phyloP scores from a whole-genome alignment of 345 rosid genomes.

The Raphanus sativus region DNA sequence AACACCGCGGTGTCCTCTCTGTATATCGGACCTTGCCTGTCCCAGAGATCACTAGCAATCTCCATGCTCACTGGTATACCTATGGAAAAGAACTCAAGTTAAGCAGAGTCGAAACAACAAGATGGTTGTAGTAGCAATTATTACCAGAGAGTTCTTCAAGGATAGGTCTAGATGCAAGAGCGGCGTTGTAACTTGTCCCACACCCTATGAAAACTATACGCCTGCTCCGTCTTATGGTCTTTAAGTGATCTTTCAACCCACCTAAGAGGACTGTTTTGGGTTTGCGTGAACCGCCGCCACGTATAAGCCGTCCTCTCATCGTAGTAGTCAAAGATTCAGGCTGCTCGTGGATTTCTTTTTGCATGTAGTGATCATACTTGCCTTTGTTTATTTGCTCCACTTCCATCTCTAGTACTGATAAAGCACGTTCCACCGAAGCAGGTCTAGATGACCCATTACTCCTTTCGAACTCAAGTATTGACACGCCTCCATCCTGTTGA shows the following conservation, averaged over 20 bases:
- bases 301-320: conserved; percentile 94
- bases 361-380: conserved; percentile 88
- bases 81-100: conserved; percentile 22
- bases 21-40: conserved; percentile 91
- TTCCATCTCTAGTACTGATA: conserved; percentile 91
- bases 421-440: conserved; percentile 87
- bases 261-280: conserved; percentile 86
- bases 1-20: conserved; percentile 96
- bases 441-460: conserved; percentile 56
- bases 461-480: conserved; percentile 73
- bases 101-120: not conserved
- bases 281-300: conserved; percentile 74
- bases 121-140: conserved; percentile 31
- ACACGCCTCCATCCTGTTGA: conserved; percentile 80
- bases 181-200: conserved; percentile 97
- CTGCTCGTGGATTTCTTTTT: conserved; percentile 98
- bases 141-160: conserved; percentile 94
- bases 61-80: conserved; percentile 98
- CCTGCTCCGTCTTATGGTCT: conserved; percentile 89
- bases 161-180: conserved; percentile 92
- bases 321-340: conserved; percentile 95
- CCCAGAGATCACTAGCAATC: conserved; percentile 94
- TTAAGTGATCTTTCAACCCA: conserved; percentile 92
- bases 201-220: conserved; percentile 91
- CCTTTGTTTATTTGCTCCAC: conserved; percentile 98